Conservation (phyloP, 2,329 filamentous ascomycete genomes). For the Botryotinia convoluta region DNA sequence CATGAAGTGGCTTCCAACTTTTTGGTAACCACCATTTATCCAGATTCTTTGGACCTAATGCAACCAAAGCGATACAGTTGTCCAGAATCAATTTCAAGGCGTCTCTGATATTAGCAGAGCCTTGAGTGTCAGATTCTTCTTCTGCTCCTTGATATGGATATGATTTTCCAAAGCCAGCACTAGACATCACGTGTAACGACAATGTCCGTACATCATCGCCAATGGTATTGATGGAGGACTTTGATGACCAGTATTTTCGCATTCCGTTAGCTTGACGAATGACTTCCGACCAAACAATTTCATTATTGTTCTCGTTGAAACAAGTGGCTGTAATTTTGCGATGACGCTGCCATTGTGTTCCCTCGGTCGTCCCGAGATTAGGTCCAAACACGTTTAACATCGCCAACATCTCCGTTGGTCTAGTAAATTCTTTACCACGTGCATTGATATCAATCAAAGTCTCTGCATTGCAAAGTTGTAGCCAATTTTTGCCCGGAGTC, state of each 20-base stretch:
- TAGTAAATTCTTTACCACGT: not conserved
- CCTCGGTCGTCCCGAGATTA: constrained; percentile 14
- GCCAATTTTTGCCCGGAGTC: constrained; percentile 15
- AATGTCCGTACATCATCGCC: constrained; percentile 12
- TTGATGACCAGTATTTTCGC: constrained; percentile 11
- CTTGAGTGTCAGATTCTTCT: not conserved
- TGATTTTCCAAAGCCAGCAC: constrained; percentile 15
- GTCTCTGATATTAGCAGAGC: not conserved
- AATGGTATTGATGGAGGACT: not conserved
- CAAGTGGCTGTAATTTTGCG: constrained; percentile 13
- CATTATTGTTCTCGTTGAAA: constrained; percentile 14
- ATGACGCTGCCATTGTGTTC: constrained; percentile 17
- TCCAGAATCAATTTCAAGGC: constrained; percentile 15
- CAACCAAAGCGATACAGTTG: constrained; percentile 15
- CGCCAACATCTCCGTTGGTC: constrained; percentile 15
- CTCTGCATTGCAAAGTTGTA: constrained; percentile 15
- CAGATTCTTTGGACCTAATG: constrained; percentile 5
- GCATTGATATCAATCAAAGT: constrained; percentile 6
- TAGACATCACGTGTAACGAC: constrained; percentile 16
- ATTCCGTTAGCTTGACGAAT: constrained; percentile 16
- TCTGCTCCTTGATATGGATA: constrained; percentile 9
- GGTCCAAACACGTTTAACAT: constrained; percentile 15
- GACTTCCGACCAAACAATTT: constrained; percentile 7
- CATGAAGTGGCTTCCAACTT: constrained; percentile 14
- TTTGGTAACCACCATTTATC: constrained; percentile 19